phyloP scores from a whole-genome alignment of 768 basidiomycete genomes.

The Naganishia vishniacii region DNA sequence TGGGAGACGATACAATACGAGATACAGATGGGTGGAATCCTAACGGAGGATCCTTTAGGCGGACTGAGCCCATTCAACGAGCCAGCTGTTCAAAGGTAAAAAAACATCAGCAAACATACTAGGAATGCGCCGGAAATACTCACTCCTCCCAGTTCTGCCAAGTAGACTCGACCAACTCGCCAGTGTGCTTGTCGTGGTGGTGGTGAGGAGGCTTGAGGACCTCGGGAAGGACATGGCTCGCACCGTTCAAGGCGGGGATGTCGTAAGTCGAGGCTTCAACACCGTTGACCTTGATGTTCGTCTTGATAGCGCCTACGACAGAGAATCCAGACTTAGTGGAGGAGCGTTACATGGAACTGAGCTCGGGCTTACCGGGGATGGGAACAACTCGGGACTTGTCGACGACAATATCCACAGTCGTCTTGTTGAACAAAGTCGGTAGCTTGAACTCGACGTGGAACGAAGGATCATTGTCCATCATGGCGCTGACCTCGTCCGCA shows the following conservation, averaged over 20 bases:
- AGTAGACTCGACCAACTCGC: constrained; percentile 32
- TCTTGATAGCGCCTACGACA: constrained; percentile 40
- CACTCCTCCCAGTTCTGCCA: constrained; percentile 48
- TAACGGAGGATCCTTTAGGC: no score
- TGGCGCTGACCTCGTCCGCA: constrained; percentile 30
- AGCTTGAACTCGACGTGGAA: constrained; percentile 44
- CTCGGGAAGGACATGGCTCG: constrained; percentile 52
- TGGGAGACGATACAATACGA: no score
- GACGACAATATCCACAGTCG: constrained; percentile 52
- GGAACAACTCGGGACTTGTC: constrained; percentile 52
- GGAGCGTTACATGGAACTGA: neutral
- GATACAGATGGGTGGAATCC: no score
- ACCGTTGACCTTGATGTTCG: constrained; percentile 45
- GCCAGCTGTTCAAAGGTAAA: neutral
- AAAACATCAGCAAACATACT: neutral
- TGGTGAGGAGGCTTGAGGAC: constrained; percentile 45
- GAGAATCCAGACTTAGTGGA: neutral
- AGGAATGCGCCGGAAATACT: neutral
- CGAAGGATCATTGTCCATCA: constrained; percentile 37
- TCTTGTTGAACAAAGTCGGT: constrained; percentile 37
- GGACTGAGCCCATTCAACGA: neutral
- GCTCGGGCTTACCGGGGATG: constrained; percentile 36
- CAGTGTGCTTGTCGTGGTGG: constrained; percentile 41
- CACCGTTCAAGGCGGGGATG: constrained; percentile 58
- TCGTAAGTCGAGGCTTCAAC: constrained; percentile 51